Base-by-base conservation (phyloP, 1,284 basidiomycete genomes). In the Cryptococcus neoformans region DNA sequence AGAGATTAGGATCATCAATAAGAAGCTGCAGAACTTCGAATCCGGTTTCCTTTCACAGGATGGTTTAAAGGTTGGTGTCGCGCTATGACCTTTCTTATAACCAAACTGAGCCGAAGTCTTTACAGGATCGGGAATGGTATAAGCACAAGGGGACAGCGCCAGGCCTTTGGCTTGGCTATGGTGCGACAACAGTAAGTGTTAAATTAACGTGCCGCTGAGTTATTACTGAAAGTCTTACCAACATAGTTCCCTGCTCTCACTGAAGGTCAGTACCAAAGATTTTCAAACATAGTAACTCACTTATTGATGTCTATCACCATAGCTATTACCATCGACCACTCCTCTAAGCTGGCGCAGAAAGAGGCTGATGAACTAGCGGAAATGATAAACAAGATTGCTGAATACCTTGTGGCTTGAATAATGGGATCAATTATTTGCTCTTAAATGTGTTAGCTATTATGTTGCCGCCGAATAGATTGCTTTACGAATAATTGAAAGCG, bases 131-230 rank as follows among this genome's bases (percentile, higher is more conserved):
- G 36, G 86, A 90, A 71, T 94, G 91, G 91, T 94, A 85, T 73
- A 82, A 82, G 70, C 89, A 94, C 76, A 81, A 95, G 51, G 90
- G 84, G 44, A 90, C 93, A 40, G 90, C 92, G 5, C 93, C 94
- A 6, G 93, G 92, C 34, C 87, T 88, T 68, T 93, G 88, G 85
- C 83, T 91, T 36, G 89, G 91, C 3, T 94, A 95, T 69, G 92
- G 90, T 37, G 90, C 76, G 4, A 78, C 74, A 6, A 76, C 74
- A 21, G 71, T 72, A 55, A 60, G 70, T 66, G 16, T 14, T 40
- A 36, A 11, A 16, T 17, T 28, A 8, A 28, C 35, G n/a, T 21
- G 42, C 16, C 6, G 9, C 6, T 41, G 34, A 11, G n/a, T 17
- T 45, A 40, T 45, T 50, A 14, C 14, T 44, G 12, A 17, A 17